These are phyloP conservation scores for Malus hybrid DNA, from an alignment of 331 rosid genomes.

Conservation along the genomic window DNA sequence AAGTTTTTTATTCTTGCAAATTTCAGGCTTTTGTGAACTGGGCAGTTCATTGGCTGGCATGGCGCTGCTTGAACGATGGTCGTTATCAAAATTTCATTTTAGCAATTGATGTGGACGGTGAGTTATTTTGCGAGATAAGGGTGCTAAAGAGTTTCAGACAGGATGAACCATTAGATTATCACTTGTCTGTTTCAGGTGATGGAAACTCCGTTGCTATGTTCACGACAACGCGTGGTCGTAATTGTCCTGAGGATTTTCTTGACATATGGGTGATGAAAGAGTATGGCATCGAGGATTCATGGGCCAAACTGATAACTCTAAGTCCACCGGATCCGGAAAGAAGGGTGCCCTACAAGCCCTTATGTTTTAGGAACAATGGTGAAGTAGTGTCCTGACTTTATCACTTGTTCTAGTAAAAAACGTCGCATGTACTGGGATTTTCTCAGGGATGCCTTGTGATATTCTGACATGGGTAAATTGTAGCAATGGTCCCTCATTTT, in stretches of 20 bases:
- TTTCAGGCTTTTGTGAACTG: no score
- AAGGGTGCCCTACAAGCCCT: neutral
- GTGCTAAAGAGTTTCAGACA: neutral
- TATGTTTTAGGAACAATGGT: neutral
- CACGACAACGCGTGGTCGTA: no score
- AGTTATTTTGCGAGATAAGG: slow-evolving; percentile 11
- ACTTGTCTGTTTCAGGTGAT: neutral
- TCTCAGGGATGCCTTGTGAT: no score
- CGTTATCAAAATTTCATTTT: slow-evolving; percentile 7
- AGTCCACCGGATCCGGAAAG: neutral
- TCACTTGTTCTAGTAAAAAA: no score
- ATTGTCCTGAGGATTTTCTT: neutral
- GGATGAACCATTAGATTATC: neutral
- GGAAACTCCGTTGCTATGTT: neutral
- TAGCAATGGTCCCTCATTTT: no score
- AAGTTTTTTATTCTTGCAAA: no score
- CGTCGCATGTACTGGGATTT: no score
- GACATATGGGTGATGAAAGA: neutral
- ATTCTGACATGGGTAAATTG: no score
- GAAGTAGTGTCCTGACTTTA: neutral
- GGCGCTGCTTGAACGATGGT: neutral
- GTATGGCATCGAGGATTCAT: neutral
- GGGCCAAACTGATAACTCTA: neutral
- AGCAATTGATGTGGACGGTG: slow-evolving; percentile 12
- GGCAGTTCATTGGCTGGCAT: no score